phyloP scores from a whole-genome alignment of 495 filamentous ascomycete genomes.

The Neurospora cerealis region DNA sequence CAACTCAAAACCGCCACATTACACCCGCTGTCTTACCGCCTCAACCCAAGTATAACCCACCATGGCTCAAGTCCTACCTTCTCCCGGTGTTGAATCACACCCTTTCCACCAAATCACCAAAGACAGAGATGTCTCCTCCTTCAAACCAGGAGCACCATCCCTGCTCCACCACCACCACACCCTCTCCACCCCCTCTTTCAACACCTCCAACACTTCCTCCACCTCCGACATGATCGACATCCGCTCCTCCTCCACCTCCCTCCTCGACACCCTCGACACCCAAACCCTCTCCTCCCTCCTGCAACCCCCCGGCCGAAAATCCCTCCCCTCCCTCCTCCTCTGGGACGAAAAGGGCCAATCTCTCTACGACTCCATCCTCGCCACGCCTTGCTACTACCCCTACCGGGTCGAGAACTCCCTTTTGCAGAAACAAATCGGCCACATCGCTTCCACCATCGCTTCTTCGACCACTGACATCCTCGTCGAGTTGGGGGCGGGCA shows the following conservation, averaged over 20 bases:
- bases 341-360: slow-evolving; percentile 11
- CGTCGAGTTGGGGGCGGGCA: slow-evolving; percentile 8
- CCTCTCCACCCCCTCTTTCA: not conserved
- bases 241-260: slow-evolving; percentile 1
- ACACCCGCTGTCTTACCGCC: not conserved
- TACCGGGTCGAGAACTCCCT: slow-evolving; percentile 8
- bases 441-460: slow-evolving; percentile 4
- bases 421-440: not conserved
- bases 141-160: not conserved
- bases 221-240: slow-evolving; percentile 5
- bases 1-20: not conserved
- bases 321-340: slow-evolving; percentile 3
- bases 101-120: not conserved
- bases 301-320: not conserved
- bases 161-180: not conserved
- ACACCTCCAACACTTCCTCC: not conserved
- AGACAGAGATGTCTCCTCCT: not conserved
- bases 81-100: not conserved
- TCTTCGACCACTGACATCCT: slow-evolving; percentile 1
- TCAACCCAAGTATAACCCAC: not conserved
- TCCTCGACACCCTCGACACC: slow-evolving; percentile 3
- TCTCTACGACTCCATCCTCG: slow-evolving; percentile 8
- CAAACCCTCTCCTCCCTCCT: slow-evolving; percentile 1
- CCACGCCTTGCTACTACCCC: slow-evolving; percentile 3
- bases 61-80: not conserved